Evolutionary conservation across 2,329 filamentous ascomycete species (phyloP).

Genomic region (Ceratocystis variospora): DNA sequence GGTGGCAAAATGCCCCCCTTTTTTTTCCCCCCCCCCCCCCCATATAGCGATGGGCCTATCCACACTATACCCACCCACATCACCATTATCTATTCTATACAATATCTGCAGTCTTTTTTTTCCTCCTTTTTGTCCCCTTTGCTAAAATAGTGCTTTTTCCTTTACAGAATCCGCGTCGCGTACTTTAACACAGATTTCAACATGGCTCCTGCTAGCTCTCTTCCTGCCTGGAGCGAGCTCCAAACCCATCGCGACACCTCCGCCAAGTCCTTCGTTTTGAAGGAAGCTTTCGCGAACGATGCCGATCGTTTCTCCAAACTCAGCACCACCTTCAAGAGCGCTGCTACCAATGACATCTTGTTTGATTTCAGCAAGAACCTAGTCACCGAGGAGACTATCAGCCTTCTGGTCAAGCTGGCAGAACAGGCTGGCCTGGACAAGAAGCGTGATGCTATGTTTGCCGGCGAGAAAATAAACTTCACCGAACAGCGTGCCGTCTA

Average conservation of each 20-base stretch:
- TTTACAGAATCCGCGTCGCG: background rate
- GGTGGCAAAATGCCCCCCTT: constrained; percentile 9
- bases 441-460: constrained; percentile 95
- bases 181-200: constrained; percentile 22
- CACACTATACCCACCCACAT: background rate
- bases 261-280: constrained; percentile 81
- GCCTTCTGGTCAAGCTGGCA: constrained; percentile 75
- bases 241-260: constrained; percentile 78
- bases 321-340: constrained; percentile 70
- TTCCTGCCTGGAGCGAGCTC: constrained; percentile 78
- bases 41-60: constrained; percentile 8
- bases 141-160: background rate
- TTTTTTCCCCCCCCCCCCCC: background rate
- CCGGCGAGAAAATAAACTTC: constrained; percentile 97
- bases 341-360: constrained; percentile 72
- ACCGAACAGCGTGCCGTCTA: constrained; percentile 94
- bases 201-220: constrained; percentile 74
- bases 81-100: background rate
- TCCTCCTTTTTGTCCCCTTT: background rate
- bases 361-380: constrained; percentile 99
- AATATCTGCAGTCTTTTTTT: constrained; percentile 1
- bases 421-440: constrained; percentile 83
- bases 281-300: constrained; percentile 83
- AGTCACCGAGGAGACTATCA: constrained; percentile 79
- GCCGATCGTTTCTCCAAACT: constrained; percentile 81